Evolutionary conservation across 371 early-diverging fungal species (phyloP).

Genomic region (Mucor ambiguus): DNA sequence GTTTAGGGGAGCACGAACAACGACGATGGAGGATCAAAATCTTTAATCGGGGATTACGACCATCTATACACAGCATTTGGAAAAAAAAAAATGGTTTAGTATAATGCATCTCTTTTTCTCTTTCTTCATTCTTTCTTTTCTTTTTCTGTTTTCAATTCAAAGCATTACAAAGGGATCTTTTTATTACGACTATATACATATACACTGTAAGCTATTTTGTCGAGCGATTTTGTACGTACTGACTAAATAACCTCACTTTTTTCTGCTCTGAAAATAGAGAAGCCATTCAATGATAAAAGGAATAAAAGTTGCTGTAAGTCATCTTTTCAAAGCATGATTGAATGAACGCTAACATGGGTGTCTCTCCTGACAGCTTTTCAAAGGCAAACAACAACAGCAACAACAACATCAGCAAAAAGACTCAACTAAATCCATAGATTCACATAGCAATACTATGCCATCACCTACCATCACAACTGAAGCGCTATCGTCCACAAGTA

Average conservation of each 20-base stretch:
- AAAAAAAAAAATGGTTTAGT: too few species aligned
- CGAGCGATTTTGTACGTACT: neutral
- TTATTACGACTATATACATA: neutral
- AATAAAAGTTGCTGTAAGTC: constrained; percentile 47
- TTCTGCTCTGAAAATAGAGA: neutral
- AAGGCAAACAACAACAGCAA: constrained; percentile 27
- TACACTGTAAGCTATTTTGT: neutral
- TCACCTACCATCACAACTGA: neutral
- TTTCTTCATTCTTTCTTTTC: neutral
- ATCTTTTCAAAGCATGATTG: neutral
- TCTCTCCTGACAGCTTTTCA: constrained; percentile 35
- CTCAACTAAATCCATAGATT: neutral
- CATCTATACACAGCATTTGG: neutral
- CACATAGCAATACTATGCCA: neutral
- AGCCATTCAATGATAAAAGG: constrained; percentile 42
- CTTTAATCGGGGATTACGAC: neutral
- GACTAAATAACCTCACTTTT: too few species aligned
- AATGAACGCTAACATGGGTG: neutral
- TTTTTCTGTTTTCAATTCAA: neutral
- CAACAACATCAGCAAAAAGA: constrained; percentile 7
- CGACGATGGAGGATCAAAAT: neutral
- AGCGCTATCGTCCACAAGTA: neutral
- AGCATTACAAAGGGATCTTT: neutral
- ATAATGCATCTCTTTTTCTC: neutral
- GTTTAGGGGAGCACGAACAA: neutral